Conservation (phyloP, 2,329 filamentous ascomycete species). For the Xylaria sp. region DNA sequence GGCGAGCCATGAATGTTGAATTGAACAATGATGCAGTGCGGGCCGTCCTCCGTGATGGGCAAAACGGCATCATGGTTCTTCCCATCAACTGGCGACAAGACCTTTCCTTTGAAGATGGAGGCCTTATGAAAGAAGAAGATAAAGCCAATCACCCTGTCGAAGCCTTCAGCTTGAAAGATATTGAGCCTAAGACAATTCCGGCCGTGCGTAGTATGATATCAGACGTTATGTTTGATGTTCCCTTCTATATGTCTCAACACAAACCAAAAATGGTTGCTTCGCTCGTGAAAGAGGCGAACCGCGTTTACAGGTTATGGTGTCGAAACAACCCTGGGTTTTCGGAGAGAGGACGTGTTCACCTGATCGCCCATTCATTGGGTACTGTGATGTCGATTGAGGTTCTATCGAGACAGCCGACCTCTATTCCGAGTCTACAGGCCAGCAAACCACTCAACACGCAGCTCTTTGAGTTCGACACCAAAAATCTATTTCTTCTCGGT, state of each 20-base stretch:
- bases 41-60: conserved; percentile 76
- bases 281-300: conserved; percentile 88
- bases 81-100: conserved; percentile 94
- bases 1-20: conserved; percentile 86
- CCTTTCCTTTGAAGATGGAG: conserved; percentile 85
- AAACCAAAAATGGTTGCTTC: conserved; percentile 95
- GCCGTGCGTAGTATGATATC: conserved; percentile 94
- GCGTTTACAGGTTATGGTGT: conserved; percentile 96
- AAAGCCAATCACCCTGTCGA: conserved; percentile 64
- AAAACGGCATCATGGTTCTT: conserved; percentile 91
- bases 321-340: conserved; percentile 89
- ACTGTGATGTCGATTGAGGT: conserved; percentile 96
- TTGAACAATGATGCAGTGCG: conserved; percentile 79
- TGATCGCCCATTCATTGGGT: conserved; percentile 92
- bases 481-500: conserved; percentile 87
- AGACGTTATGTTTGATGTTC: conserved; percentile 98
- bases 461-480: conserved; percentile 91
- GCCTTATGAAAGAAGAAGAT: conserved; percentile 65
- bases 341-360: conserved; percentile 82
- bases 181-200: conserved; percentile 89
- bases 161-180: conserved; percentile 79
- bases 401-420: conserved; percentile 86
- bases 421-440: conserved; percentile 63
- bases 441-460: conserved; percentile 57
- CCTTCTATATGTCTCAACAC: conserved; percentile 96